Evolutionary conservation across 1,284 basidiomycete species (phyloP).

Genomic region (Sporisorium exsertum): DNA sequence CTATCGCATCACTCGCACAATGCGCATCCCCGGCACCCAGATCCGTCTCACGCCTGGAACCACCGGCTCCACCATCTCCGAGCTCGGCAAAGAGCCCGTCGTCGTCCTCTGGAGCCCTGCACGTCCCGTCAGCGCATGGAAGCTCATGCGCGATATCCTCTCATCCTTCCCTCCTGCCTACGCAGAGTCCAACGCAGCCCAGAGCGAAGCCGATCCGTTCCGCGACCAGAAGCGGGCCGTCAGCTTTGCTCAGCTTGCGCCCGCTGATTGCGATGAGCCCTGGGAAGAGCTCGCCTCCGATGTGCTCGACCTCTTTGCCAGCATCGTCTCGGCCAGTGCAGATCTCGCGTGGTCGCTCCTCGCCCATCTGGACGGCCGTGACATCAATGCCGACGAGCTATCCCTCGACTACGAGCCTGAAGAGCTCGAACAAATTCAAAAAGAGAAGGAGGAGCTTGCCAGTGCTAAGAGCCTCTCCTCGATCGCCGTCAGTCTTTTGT

Average conservation of each 20-base stretch:
- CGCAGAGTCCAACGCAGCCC: slow-evolving; percentile 1
- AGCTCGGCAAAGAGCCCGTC: slow-evolving; percentile 76
- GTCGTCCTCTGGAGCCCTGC: slow-evolving; percentile 83
- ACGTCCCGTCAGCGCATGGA: slow-evolving; percentile 80
- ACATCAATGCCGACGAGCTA: slow-evolving; percentile 41
- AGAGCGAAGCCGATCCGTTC: slow-evolving; percentile 32
- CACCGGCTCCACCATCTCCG: slow-evolving; percentile 76
- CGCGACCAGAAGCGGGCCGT: slow-evolving; percentile 44
- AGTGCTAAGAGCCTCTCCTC: slow-evolving; percentile 74
- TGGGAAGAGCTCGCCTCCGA: slow-evolving; percentile 77
- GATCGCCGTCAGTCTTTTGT: slow-evolving; percentile 83
- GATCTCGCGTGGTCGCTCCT: slow-evolving; percentile 77
- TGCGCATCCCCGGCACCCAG: slow-evolving; percentile 79
- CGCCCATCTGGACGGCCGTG: slow-evolving; percentile 74
- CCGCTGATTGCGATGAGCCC: slow-evolving; percentile 32
- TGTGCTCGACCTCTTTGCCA: slow-evolving; percentile 81
- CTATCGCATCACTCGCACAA: slow-evolving; percentile 77
- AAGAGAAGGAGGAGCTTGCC: slow-evolving; percentile 50
- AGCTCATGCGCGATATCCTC: slow-evolving; percentile 80
- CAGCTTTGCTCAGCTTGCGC: slow-evolving; percentile 43
- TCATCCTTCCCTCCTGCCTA: slow-evolving; percentile 73
- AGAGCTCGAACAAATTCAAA: slow-evolving; percentile 47
- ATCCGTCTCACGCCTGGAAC: slow-evolving; percentile 77
- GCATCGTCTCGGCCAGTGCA: slow-evolving; percentile 79
- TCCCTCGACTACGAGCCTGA: slow-evolving; percentile 49